Base-by-base conservation (phyloP, 2,329 filamentous ascomycete genomes). In the Fusarium sp. region DNA sequence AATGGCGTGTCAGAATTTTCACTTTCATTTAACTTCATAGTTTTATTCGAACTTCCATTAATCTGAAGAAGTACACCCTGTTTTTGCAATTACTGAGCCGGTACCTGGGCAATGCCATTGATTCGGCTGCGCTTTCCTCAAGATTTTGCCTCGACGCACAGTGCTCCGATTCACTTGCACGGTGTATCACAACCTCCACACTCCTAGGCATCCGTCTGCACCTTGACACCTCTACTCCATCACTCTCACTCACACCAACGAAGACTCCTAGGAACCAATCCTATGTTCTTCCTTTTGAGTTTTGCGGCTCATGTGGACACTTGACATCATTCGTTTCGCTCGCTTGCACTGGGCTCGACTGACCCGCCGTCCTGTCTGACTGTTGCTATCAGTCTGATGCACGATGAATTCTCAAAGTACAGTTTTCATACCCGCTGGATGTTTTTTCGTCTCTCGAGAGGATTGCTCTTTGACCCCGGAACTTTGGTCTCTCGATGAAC, bases 341-440 rank as follows among this genome's bases (percentile, higher is more conserved):
- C 34, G 13, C 32, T 41, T 39, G 32, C 45, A 41, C 20, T 39
- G 18, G 41, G 18, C 27, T 45, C 57, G 27, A 54, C 37, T 25
- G 52, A 41, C 23, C 50, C 27, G 45, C 23, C 34, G 18, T 18
- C 64, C 6, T 23, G 39, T 60, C 34, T 45, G 57, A 57, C 11
- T 41, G 52, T 43, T 35, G 39, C 37, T 32, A n/a, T 64, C 52
- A 25, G 20, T 32, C 41, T 23, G 32, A 61, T 59, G 25, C 41
- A 14, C 13, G 32, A 52, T 78, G 80, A 73, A 62, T 66, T 39
- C 66, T 52, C 52, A 66, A 61, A 27, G 39, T 48, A 61, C 74
- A 39, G 60, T 74, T 41, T 85, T 85, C 69, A 84, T 88, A 62
- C 84, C 85, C 1, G 79, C 80, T 23, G 86, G 86, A 59, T 84